Conservation (phyloP, 805 yeast species). For the Vanderwaltozyma yarrowii region DNA sequence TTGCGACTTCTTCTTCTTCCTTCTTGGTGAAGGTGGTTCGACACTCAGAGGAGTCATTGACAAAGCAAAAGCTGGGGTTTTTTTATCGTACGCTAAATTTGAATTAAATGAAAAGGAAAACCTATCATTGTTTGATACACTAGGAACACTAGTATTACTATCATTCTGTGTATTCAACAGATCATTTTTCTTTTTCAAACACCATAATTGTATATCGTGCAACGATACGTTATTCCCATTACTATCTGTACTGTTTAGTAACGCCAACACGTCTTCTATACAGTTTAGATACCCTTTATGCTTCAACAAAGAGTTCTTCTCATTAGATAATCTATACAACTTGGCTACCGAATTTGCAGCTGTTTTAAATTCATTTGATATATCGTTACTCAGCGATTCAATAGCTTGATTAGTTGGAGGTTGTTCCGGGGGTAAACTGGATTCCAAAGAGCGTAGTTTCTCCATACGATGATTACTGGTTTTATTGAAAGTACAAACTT, state of each 20-base stretch:
- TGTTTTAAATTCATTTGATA: slow-evolving; percentile 53
- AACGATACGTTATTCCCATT: slow-evolving; percentile 1
- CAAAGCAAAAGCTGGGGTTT: not conserved
- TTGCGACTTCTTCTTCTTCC: no score
- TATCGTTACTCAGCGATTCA: slow-evolving; percentile 36
- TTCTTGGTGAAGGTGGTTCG: not conserved
- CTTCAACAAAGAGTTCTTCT: slow-evolving; percentile 38
- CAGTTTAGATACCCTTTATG: slow-evolving; percentile 56
- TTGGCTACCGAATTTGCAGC: slow-evolving; percentile 70
- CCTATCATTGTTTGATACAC: no score
- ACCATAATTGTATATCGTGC: slow-evolving; percentile 19
- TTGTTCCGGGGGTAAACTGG: slow-evolving; percentile 25
- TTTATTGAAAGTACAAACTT: no score
- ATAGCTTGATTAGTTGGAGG: slow-evolving; percentile 23
- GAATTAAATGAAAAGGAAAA: no score
- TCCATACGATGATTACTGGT: no score
- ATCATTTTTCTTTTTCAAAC: slow-evolving; percentile 16
- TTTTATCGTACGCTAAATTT: no score
- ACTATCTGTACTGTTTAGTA: slow-evolving; percentile 19
- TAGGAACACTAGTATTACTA: no score
- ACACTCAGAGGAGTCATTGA: slow-evolving; percentile 3
- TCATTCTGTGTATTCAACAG: slow-evolving; percentile 4
- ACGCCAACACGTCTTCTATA: slow-evolving; percentile 43
- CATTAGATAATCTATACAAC: slow-evolving; percentile 50
- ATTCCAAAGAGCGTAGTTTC: slow-evolving; percentile 13